Percentiles rank a stretch among this genome's conserved stretches.
Conservation (phyloP, 306 rosid species). For the Gastrolobium bilobum region DNA sequence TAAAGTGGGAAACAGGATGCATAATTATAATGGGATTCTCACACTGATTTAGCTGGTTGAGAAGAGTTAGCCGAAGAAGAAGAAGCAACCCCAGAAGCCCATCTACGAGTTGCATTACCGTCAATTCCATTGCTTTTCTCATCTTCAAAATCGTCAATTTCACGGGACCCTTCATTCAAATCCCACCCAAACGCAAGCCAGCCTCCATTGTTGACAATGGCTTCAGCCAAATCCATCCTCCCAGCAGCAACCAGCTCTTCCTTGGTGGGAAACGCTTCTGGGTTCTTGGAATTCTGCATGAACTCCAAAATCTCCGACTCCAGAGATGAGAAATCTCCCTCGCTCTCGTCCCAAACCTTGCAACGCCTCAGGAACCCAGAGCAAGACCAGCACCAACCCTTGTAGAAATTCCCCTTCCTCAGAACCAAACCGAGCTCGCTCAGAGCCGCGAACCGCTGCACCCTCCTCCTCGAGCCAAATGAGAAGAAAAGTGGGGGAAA, state of each 20-base stretch:
- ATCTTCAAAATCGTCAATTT: constrained; percentile 35
- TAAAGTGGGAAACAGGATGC: constrained; percentile 21
- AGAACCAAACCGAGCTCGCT: constrained; percentile 17
- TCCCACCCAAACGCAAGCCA: constrained; percentile 96
- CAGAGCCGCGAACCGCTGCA: constrained; percentile 24
- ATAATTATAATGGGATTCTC: constrained; percentile 60
- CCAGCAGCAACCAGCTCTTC: constrained; percentile 80
- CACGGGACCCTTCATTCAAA: constrained; percentile 51
- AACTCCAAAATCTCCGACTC: constrained; percentile 88
- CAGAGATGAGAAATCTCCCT: constrained; percentile 61
- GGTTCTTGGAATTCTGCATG: constrained; percentile 75
- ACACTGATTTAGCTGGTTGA: constrained; percentile 63
- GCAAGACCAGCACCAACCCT: constrained; percentile 51
- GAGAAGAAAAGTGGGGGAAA: constrained; percentile 43
- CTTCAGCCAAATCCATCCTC: constrained; percentile 82
- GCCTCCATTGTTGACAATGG: constrained; percentile 74
- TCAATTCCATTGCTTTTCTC: constrained; percentile 28
- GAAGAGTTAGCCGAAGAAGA: constrained; percentile 50
- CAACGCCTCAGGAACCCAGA: constrained; percentile 68
- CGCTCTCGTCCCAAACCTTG: constrained; percentile 57
- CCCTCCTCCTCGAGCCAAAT: constrained; percentile 14
- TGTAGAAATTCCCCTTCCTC: not conserved
- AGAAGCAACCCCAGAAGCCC: constrained; percentile 48
- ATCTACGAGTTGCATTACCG: constrained; percentile 34
- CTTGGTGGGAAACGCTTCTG: constrained; percentile 74